Base-by-base conservation (phyloP, 2,329 filamentous ascomycete genomes). In the Ciborinia camelliae region DNA sequence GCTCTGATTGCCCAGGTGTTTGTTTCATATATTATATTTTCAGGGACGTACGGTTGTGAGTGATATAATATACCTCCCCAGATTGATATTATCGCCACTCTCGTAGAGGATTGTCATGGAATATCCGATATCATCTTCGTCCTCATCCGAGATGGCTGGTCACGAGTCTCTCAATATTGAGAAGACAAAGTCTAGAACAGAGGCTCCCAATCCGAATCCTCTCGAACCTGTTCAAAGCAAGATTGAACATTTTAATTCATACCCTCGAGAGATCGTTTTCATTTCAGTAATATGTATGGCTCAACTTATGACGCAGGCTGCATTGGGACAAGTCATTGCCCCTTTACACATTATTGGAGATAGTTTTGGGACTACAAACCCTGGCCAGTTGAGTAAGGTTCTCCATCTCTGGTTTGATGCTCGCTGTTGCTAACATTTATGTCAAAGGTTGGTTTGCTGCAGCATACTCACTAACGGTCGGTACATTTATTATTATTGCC, bases 391-490 rank as follows among this genome's bases (percentile, higher is more conserved):
- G 37, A 63, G 61, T 63, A 18, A 23, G 51, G 26, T 37, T 12
- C 15, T 55, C 9, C 18, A 10, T 48, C 6, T 8, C 30, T 18
- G 37, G 9, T 8, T 9, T 26, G 10, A 28, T 23, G 3, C 23
- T 14, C 18, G 6, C 12, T 3, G 8, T 45, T 4, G 4, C 39
- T 63, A 57, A 63, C 2, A 30, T 26, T 9, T 2, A 2, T 30
- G 20, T 2, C n/a, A 12, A 32, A 23, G 80, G 79, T 54, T 87
- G 85, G 84, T 80, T 83, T 54, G 78, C 84, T 14, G 84, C 84
- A 0, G 83, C 83, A 1, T 89, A 86, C 71, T 83, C 15, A 80
- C 73, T 88, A 66, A 84, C 82, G 0, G 81, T 83, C 67, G 79
- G 82, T 3, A 78, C 82, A 2, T 84, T 85, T 65, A 81, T 85